Conservation (phyloP, 2,329 filamentous ascomycete species). For the Nothomitra cinnamomea region DNA sequence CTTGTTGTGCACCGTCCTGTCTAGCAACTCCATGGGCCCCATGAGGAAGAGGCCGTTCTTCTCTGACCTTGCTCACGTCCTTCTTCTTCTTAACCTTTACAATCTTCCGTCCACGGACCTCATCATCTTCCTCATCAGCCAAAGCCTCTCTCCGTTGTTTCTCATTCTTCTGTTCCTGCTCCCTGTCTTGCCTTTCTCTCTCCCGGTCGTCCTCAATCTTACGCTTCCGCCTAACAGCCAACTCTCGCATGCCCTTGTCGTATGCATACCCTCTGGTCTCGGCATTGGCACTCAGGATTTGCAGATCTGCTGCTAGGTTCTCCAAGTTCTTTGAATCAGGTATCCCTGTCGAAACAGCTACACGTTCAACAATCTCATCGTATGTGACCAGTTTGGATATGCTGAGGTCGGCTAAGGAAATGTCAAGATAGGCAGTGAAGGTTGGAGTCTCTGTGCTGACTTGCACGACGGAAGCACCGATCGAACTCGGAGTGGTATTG, state of each 20-base stretch:
- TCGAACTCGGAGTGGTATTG: constrained; percentile 57
- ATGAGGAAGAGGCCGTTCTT: constrained; percentile 41
- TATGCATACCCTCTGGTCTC: constrained; percentile 50
- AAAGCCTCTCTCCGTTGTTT: constrained; percentile 26
- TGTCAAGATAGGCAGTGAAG: constrained; percentile 49
- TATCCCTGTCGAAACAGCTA: constrained; percentile 37
- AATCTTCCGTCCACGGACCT: constrained; percentile 30
- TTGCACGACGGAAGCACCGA: constrained; percentile 27
- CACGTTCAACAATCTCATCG: constrained; percentile 53
- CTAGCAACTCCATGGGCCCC: constrained; percentile 46
- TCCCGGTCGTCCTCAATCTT: constrained; percentile 35
- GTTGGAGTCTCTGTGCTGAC: constrained; percentile 9
- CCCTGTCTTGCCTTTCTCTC: constrained; percentile 31
- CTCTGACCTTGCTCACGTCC: constrained; percentile 43
- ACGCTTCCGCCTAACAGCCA: constrained; percentile 48
- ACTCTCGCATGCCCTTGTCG: constrained; percentile 55
- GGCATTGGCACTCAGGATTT: constrained; percentile 47
- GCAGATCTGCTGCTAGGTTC: constrained; percentile 44
- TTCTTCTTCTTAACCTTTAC: constrained; percentile 67
- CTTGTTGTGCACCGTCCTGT: constrained; percentile 44
- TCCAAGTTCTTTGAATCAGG: constrained; percentile 48
- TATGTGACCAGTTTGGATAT: constrained; percentile 41
- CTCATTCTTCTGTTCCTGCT: constrained; percentile 29
- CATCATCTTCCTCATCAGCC: constrained; percentile 23
- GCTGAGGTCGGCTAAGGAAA: constrained; percentile 35